Conservation (phyloP, 441 rosid genomes). For the Pelargonium citronellum region DNA sequence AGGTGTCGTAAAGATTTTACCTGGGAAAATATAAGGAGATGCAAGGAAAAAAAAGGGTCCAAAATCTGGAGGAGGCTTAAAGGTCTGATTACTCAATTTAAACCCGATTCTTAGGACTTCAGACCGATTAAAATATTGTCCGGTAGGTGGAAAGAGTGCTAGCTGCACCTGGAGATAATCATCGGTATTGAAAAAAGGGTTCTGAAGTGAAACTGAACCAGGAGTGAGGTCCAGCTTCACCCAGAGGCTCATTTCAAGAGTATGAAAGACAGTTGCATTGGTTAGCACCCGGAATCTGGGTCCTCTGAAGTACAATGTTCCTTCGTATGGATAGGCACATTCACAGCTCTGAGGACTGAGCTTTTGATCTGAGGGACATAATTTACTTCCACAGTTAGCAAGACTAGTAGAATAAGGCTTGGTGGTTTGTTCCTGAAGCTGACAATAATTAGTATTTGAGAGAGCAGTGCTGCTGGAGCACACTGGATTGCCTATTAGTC, state of each 20-base stretch:
- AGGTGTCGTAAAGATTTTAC: slow-evolving; percentile 29
- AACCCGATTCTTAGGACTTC: slow-evolving; percentile 71
- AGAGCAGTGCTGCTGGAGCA: slow-evolving; percentile 43
- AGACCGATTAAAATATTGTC: slow-evolving; percentile 50
- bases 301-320: slow-evolving; percentile 76
- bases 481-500: slow-evolving; percentile 82
- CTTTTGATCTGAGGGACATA: slow-evolving; percentile 65
- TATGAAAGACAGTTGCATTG: slow-evolving; percentile 55
- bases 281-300: slow-evolving; percentile 73
- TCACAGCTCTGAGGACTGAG: slow-evolving; percentile 93
- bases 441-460: slow-evolving; percentile 70
- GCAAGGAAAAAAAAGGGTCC: slow-evolving; percentile 91
- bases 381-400: slow-evolving; percentile 66
- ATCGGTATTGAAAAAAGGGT: slow-evolving; percentile 72
- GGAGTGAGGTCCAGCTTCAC: slow-evolving; percentile 65
- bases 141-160: slow-evolving; percentile 63
- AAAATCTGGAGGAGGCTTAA: slow-evolving; percentile 76
- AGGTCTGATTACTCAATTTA: slow-evolving; percentile 80
- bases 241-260: slow-evolving; percentile 82
- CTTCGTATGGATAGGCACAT: slow-evolving; percentile 85
- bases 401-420: slow-evolving; percentile 78
- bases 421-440: slow-evolving; percentile 42
- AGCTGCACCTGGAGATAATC: slow-evolving; percentile 89
- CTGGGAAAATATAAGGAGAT: slow-evolving; percentile 77
- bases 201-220: slow-evolving; percentile 77